phyloP scores from a whole-genome alignment of 768 basidiomycete genomes.

The Phlebiopsis flavidoalba region DNA sequence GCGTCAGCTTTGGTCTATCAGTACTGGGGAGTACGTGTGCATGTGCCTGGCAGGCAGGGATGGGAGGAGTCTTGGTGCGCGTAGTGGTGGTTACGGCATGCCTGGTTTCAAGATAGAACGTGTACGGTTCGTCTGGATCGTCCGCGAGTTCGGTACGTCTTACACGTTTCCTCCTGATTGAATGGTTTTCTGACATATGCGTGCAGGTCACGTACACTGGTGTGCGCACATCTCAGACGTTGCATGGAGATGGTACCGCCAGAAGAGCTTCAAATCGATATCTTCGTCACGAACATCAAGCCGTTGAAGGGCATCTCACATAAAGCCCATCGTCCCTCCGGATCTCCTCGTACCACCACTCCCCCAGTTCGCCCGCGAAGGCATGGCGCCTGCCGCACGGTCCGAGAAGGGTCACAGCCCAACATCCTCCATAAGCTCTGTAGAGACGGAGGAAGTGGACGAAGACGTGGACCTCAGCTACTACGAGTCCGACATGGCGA shows the following conservation, averaged over 20 bases:
- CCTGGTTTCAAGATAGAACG: slow-evolving; percentile 40
- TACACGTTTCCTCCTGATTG: slow-evolving; percentile 1
- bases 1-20: slow-evolving; percentile 66
- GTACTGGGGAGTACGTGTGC: slow-evolving; percentile 62
- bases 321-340: not conserved
- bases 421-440: slow-evolving; percentile 25
- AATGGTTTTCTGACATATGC: not conserved
- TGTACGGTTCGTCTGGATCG: slow-evolving; percentile 72
- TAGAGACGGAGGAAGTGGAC: slow-evolving; percentile 21
- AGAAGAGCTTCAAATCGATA: slow-evolving; percentile 54
- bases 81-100: slow-evolving; percentile 37
- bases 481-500: slow-evolving; percentile 32
- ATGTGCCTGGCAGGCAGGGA: slow-evolving; percentile 53
- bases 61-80: slow-evolving; percentile 42
- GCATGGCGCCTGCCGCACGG: slow-evolving; percentile 16
- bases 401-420: slow-evolving; percentile 9
- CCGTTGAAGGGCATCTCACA: slow-evolving; percentile 10
- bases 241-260: slow-evolving; percentile 52
- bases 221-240: slow-evolving; percentile 59
- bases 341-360: slow-evolving; percentile 33
- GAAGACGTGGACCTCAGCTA: slow-evolving; percentile 38
- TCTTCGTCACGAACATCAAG: slow-evolving; percentile 65
- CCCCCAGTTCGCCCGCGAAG: slow-evolving; percentile 16
- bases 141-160: slow-evolving; percentile 65
- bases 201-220: slow-evolving; percentile 70